These are phyloP conservation scores for Silene coronaria DNA, from an alignment of 179 eudicot species.

Conservation along the genomic window DNA sequence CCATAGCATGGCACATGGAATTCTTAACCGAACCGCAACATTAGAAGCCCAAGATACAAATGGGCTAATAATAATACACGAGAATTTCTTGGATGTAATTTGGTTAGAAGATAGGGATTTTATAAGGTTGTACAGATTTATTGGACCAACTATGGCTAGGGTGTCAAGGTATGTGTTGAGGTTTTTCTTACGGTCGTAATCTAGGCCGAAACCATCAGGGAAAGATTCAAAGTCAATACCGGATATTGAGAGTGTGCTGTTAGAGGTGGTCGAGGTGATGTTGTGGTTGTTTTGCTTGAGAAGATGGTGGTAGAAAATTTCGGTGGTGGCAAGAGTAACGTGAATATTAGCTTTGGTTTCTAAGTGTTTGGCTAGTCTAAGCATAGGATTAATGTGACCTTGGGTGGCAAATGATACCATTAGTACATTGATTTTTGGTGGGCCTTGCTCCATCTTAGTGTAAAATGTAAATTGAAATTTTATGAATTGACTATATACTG, in stretches of 20 bases:
- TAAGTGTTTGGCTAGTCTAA: constrained; percentile 37
- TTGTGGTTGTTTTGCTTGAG: neutral
- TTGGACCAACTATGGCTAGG: constrained; percentile 26
- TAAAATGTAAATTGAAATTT: too few species aligned
- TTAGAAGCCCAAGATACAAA: constrained; percentile 49
- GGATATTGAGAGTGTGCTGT: neutral
- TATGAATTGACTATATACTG: neutral
- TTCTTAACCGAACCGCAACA: constrained; percentile 24
- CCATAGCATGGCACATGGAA: constrained; percentile 52
- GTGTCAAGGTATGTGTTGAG: constrained; percentile 28
- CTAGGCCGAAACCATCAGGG: constrained; percentile 27
- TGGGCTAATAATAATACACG: constrained; percentile 33
- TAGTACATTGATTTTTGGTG: constrained; percentile 26
- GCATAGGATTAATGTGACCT: constrained; percentile 58
- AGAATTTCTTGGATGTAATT: constrained; percentile 11
- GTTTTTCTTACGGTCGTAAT: constrained; percentile 28
- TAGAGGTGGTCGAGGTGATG: constrained; percentile 10
- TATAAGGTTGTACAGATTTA: constrained; percentile 28
- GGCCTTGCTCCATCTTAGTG: constrained; percentile 12
- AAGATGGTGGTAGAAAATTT: constrained; percentile 26
- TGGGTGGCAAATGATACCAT: constrained; percentile 43
- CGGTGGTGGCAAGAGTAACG: constrained; percentile 45
- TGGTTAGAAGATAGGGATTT: constrained; percentile 8
- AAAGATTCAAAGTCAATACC: constrained; percentile 17
- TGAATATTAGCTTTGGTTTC: constrained; percentile 30